Percentiles rank a stretch among this genome's conserved stretches.
Evolutionary conservation across 192 early-diverging fungal species (phyloP).

Genomic region (Coemansia sp.): DNA sequence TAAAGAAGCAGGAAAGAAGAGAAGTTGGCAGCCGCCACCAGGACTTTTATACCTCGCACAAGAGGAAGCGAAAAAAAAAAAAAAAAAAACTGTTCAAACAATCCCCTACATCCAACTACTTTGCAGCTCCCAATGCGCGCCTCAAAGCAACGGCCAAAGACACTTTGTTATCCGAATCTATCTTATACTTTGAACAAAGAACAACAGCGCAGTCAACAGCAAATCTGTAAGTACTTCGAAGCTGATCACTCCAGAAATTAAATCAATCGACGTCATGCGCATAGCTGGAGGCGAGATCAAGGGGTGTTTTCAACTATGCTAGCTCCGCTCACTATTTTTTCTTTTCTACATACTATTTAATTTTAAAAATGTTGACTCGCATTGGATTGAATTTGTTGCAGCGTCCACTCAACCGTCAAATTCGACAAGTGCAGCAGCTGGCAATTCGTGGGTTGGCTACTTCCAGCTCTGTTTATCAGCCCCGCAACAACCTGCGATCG

Average conservation of each 20-base stretch:
- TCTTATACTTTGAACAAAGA: no score
- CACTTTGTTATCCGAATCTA: no score
- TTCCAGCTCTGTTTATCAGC: not conserved
- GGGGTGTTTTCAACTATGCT: not conserved
- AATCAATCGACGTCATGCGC: not conserved
- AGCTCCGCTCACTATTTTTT: not conserved
- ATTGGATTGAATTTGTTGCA: not conserved
- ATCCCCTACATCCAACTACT: no score
- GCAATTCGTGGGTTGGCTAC: not conserved
- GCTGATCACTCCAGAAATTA: not conserved
- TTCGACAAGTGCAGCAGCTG: not conserved
- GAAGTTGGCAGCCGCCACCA: no score
- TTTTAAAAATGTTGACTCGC: not conserved
- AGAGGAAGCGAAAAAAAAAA: no score
- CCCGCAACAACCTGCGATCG: slow-evolving; percentile 16
- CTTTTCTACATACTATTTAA: not conserved
- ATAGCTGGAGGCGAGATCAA: not conserved
- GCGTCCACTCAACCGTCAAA: not conserved
- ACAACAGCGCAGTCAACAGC: no score
- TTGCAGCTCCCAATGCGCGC: no score
- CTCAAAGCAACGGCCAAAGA: no score
- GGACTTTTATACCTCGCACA: no score
- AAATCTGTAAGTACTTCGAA: no score
- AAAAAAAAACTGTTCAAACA: no score
- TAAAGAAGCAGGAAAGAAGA: no score